Conservation (phyloP, 176 grass and related monocot species). For the Triticum timopheevii region DNA sequence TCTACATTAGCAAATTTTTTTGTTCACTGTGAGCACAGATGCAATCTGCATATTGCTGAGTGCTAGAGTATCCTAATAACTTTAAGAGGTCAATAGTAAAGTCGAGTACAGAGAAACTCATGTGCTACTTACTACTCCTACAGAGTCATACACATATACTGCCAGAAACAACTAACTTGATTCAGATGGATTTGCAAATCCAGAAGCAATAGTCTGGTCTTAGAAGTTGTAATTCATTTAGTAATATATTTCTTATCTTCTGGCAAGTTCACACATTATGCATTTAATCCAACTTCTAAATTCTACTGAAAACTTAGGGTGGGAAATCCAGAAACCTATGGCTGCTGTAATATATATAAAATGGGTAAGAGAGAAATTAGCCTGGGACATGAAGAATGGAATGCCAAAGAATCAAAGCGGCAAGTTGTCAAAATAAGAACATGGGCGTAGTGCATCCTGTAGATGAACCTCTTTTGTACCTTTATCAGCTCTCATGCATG, state of each 20-base stretch:
- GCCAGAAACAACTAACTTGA: not conserved
- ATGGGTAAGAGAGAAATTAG: no score
- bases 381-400: no score
- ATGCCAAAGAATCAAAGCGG: no score
- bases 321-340: no score
- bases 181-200: not conserved
- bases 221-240: not conserved
- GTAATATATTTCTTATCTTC: not conserved
- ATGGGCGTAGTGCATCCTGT: no score
- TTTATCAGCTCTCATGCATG: no score
- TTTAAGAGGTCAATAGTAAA: not conserved
- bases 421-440: no score
- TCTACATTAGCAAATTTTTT: not conserved
- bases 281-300: not conserved
- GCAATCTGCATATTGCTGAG: not conserved
- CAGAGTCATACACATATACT: not conserved
- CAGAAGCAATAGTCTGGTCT: not conserved
- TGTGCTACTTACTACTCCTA: not conserved
- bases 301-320: not conserved
- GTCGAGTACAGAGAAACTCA: not conserved
- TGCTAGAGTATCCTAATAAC: not conserved
- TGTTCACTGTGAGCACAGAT: not conserved
- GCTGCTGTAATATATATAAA: no score
- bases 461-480: no score
- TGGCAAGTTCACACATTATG: not conserved